Conservation (phyloP, 2,329 filamentous ascomycete species). For the Aureobasidium sp. region DNA sequence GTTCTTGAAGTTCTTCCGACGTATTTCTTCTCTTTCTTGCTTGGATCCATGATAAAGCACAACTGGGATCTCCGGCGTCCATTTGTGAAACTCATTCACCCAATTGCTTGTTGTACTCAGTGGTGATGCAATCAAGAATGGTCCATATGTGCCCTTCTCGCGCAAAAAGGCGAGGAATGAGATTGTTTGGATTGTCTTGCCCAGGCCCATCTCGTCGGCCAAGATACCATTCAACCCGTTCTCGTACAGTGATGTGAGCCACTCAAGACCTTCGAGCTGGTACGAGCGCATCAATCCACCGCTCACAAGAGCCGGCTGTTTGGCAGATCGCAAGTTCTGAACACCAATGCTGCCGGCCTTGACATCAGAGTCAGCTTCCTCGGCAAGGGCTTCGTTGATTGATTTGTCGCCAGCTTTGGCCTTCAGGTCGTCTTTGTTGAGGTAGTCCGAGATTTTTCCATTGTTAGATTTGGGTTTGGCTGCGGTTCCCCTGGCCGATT, state of each 20-base stretch:
- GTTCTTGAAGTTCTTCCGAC: constrained; percentile 62
- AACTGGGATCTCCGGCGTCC: constrained; percentile 83
- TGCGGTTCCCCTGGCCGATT: constrained; percentile 28
- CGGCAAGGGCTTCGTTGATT: constrained; percentile 51
- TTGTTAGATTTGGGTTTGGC: constrained; percentile 30
- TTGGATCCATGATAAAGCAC: constrained; percentile 86
- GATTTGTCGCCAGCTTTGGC: constrained; percentile 46
- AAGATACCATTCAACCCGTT: constrained; percentile 88
- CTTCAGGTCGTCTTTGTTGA: constrained; percentile 53
- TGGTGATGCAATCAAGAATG: constrained; percentile 84
- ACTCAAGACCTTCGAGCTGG: constrained; percentile 88
- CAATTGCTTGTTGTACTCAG: constrained; percentile 91
- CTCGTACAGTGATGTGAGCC: constrained; percentile 77
- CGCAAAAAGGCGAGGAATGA: constrained; percentile 78
- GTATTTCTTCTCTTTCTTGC: constrained; percentile 67
- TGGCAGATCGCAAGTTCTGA: constrained; percentile 68
- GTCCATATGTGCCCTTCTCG: constrained; percentile 80
- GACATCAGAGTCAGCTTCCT: constrained; percentile 52
- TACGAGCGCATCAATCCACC: constrained; percentile 91
- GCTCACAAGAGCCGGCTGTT: constrained; percentile 76
- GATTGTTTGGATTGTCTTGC: constrained; percentile 89
- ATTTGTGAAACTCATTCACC: constrained; percentile 87
- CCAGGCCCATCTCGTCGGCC: constrained; percentile 90
- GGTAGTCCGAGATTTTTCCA: constrained; percentile 51
- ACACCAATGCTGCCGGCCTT: constrained; percentile 56